These are phyloP conservation scores for Thraustochytrium sp. DNA, from an alignment of 352 stramenopile genomes.

Conservation along the genomic window DNA sequence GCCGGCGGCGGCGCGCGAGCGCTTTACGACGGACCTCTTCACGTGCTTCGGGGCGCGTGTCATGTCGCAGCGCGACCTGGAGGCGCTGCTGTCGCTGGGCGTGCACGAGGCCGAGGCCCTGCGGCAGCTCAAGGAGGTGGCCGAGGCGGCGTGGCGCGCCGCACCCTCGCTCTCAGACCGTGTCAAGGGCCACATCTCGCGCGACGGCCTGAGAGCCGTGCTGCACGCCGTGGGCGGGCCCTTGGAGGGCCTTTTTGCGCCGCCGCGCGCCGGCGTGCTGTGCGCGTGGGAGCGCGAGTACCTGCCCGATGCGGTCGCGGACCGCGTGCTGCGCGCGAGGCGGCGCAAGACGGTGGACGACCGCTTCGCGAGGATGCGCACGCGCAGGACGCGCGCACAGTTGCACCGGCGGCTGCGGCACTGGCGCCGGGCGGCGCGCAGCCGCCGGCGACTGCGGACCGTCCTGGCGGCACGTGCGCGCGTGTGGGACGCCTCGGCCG, in stretches of 20 bases:
- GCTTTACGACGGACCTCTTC: background rate
- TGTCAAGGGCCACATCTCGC: conserved; percentile 21
- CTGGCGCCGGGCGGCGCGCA: background rate
- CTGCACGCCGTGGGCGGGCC: background rate
- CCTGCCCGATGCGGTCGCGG: background rate
- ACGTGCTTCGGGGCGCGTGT: background rate
- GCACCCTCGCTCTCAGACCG: background rate
- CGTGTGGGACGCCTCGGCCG: background rate
- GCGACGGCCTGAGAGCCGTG: background rate
- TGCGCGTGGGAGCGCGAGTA: background rate
- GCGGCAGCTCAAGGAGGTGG: background rate
- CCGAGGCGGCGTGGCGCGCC: background rate
- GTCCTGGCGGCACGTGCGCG: background rate
- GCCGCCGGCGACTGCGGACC: background rate
- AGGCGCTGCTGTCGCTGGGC: background rate
- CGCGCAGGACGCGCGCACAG: background rate
- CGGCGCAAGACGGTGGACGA: background rate
- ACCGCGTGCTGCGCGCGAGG: background rate
- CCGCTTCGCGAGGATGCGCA: background rate
- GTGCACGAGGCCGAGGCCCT: background rate
- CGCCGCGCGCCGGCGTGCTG: background rate
- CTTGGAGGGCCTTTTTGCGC: background rate
- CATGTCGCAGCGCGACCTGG: background rate
- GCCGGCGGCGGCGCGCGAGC: background rate
- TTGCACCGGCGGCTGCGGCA: background rate